phyloP scores from a whole-genome alignment of 192 early-diverging fungal species.

The Coemansia sp. region DNA sequence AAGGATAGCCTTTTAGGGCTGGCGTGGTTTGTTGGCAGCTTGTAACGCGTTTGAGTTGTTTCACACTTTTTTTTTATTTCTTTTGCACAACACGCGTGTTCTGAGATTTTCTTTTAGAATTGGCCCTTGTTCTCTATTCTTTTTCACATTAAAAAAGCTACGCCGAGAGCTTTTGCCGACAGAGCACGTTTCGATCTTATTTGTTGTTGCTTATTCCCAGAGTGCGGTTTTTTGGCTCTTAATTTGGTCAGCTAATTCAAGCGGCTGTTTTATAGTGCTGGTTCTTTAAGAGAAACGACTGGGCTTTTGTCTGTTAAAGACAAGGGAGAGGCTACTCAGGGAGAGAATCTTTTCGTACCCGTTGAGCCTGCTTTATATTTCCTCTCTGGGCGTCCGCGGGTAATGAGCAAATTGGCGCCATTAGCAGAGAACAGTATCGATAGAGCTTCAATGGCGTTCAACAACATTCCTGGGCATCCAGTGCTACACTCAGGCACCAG shows the following conservation, averaged over 20 bases:
- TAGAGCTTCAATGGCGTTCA: constrained; percentile 45
- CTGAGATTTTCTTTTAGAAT: not conserved
- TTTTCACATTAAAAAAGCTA: too few species aligned
- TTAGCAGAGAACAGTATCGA: constrained; percentile 35
- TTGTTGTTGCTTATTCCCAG: too few species aligned
- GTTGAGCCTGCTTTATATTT: not conserved
- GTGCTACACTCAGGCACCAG: constrained; percentile 19
- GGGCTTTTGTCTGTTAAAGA: too few species aligned
- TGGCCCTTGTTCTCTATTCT: constrained; percentile 2
- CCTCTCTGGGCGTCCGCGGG: constrained; percentile 5
- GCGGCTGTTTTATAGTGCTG: too few species aligned
- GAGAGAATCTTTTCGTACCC: not conserved
- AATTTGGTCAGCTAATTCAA: too few species aligned
- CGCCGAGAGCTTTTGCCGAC: too few species aligned
- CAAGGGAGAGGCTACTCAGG: too few species aligned
- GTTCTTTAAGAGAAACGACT: too few species aligned
- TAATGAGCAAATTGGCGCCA: constrained; percentile 43
- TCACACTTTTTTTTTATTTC: constrained; percentile 10
- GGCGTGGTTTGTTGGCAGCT: not conserved
- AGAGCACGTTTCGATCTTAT: too few species aligned
- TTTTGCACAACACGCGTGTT: constrained; percentile 5
- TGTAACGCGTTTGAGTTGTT: not conserved
- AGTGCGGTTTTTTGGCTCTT: too few species aligned
- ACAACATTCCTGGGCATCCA: constrained; percentile 39
- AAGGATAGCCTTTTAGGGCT: too few species aligned